Evolutionary conservation across 2,329 filamentous ascomycete genomes (phyloP), one percentile per base, ranked within the genome.

Genomic region (Talaromyces sp.): DNA sequence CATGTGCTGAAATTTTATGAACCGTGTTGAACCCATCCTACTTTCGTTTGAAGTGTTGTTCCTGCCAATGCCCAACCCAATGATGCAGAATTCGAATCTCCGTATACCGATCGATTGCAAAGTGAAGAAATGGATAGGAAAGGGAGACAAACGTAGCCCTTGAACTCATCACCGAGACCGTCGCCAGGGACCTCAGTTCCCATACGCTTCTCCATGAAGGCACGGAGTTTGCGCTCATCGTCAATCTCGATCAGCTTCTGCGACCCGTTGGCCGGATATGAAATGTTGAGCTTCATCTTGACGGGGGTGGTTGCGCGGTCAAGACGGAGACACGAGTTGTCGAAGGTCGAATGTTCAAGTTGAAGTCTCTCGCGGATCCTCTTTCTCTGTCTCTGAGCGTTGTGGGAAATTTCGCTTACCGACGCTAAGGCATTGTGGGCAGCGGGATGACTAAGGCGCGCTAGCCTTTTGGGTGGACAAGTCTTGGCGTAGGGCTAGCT

Each of bases 181-280:
- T 99, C 96, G 79, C 90, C 95, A 76, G 91, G 84, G 76, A 99
- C 91, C 79, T 83, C 81, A 71, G 78, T 74, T 87, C 87, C 81
- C 89, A 90, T 90, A 84, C 92, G 91, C 88, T 93, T 93, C 84
- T 98, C 95, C 90, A 97, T 93, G 89, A 98, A 98, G 86, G 95
- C 88, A 82, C 92, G 91, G 83, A 98, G 89, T 89, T 97, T 97
- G 86, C 93, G 93, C 85, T 99, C 96, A 91, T 99, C 96, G 80
- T 99, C 95, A 78, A 99, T 86, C 77, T 99, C 96, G 86, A 99
- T 90, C 82, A 99, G 88, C 89, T 99, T 99, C 85, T 99, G 95
- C 80, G 93, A 95, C 89, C 95, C 95, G 86, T 98, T 98, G 89
- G 94, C 92, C 85, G 95, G 95, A 90, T 93, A 96, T 79, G 86